Evolutionary conservation across 1,284 basidiomycete genomes (phyloP).

Genomic region (Heterobasidion parviporum): DNA sequence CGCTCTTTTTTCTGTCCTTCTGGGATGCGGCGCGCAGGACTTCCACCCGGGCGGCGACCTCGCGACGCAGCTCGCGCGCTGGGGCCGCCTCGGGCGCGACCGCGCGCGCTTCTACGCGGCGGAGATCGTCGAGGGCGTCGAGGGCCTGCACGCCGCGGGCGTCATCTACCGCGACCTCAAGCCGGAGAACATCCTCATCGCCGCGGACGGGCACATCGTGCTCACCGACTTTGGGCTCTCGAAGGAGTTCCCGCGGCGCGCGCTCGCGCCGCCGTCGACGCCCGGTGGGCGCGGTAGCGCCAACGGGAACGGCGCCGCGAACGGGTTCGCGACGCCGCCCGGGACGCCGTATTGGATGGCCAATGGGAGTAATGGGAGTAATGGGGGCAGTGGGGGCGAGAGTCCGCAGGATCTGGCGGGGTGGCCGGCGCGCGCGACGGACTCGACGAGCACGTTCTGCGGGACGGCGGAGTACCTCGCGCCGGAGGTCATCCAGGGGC

Average conservation of each 20-base stretch:
- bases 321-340: constrained; percentile 27
- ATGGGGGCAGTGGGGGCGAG: constrained; percentile 12
- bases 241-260: constrained; percentile 71
- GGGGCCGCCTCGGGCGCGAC: constrained; percentile 87
- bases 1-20: constrained; percentile 15
- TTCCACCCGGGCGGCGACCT: constrained; percentile 96
- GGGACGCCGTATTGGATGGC: constrained; percentile 69
- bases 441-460: constrained; percentile 79
- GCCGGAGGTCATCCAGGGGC: constrained; percentile 88
- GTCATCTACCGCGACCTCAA: constrained; percentile 89
- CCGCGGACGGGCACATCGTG: constrained; percentile 88
- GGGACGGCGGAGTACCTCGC: constrained; percentile 93
- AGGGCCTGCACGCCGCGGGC: constrained; percentile 81
- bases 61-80: constrained; percentile 91
- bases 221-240: constrained; percentile 93
- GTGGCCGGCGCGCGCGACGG: constrained; percentile 46
- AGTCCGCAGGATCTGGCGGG: constrained; percentile 35
- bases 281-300: constrained; percentile 37
- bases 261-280: constrained; percentile 45
- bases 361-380: constrained; percentile 16
- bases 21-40: constrained; percentile 39
- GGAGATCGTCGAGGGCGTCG: constrained; percentile 92
- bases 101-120: constrained; percentile 93
- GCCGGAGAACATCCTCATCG: constrained; percentile 93
- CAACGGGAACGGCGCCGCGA: too few species aligned